Evolutionary conservation across 2,329 filamentous ascomycete genomes (phyloP), one percentile per base, ranked within the genome.

Genomic region (Blumeriella jaapii): DNA sequence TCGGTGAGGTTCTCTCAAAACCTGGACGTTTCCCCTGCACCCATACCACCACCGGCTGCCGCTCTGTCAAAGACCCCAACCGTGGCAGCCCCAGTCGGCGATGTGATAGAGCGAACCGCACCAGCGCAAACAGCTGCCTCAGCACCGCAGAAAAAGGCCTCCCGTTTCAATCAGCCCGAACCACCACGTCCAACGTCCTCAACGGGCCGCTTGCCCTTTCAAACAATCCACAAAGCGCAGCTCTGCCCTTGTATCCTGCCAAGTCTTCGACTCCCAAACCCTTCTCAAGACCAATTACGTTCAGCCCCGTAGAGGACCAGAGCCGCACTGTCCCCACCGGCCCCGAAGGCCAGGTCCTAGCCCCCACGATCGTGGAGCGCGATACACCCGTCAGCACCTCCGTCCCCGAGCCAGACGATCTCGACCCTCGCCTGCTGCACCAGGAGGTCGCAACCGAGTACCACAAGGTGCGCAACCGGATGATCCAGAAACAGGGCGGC

Each of bases 381-480:
- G 61, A 67, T 27, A 52, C 59, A 2, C 37, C 47, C 1, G 46
- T 46, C 16, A 46, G 55, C 6, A 58, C 60, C 2, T 36, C 36
- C 9, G 39, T 42, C 7, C 24, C 61, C 1, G 63, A 68, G 41
- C 72, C 74, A 0, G 72, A 82, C 46, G 78, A 82, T 45, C 64
- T 89, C 24, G 81, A 94, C 48, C 73, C 81, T 4, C 67, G 74
- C 13, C 62, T 87, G 18, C 65, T 89, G 32, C 71, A 81, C 34
- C 76, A 82, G 43, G 81, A 93, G 56, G 76, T 93, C 10, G 78
- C 82, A 6, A 72, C 74, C 23, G 82, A 93, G 53, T 93, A 93
- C 57, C 81, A 93, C 56, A 76, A 74, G 28, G 67, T 83, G 57
- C 79, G 89, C 13, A 93, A 87, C 55, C 74, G 72, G 51, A 78